Evolutionary conservation across 2,329 filamentous ascomycete species (phyloP).

Genomic region (Cladophialophora carrionii): DNA sequence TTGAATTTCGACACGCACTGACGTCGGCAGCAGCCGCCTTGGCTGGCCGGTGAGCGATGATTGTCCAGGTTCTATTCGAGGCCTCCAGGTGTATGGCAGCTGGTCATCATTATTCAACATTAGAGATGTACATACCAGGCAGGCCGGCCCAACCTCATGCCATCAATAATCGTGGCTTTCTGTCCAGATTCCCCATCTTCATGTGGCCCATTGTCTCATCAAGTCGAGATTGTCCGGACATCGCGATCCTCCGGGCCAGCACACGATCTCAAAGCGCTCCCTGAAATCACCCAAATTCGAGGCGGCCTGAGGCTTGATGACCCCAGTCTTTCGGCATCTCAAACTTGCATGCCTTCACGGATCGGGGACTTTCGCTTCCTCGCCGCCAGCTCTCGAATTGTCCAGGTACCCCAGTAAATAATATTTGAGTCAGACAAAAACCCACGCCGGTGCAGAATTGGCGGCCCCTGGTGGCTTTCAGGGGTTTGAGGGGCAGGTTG

Average conservation of each 20-base stretch:
- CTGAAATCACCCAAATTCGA: background rate
- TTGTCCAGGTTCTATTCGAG: background rate
- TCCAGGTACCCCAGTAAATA: background rate
- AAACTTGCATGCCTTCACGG: background rate
- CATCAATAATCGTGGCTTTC: too few relatives aligned
- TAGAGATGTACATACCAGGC: background rate
- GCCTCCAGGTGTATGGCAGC: background rate
- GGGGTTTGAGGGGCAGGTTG: slow-evolving; percentile 3
- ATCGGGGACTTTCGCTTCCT: background rate
- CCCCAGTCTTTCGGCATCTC: background rate
- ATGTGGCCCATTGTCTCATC: background rate
- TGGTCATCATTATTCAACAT: background rate
- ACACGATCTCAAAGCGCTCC: background rate
- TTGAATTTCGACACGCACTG: background rate
- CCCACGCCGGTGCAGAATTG: background rate
- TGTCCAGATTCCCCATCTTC: too few relatives aligned
- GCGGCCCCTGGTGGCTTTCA: background rate
- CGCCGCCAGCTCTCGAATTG: background rate
- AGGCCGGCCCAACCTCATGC: background rate
- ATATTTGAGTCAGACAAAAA: background rate
- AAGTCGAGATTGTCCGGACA: background rate
- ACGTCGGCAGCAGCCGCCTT: slow-evolving; percentile 12
- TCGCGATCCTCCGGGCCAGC: background rate
- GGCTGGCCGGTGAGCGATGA: slow-evolving; percentile 2
- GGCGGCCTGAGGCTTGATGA: slow-evolving; percentile 2